Conservation (phyloP, 805 yeast species). For the Nakazawaea molendinolei region DNA sequence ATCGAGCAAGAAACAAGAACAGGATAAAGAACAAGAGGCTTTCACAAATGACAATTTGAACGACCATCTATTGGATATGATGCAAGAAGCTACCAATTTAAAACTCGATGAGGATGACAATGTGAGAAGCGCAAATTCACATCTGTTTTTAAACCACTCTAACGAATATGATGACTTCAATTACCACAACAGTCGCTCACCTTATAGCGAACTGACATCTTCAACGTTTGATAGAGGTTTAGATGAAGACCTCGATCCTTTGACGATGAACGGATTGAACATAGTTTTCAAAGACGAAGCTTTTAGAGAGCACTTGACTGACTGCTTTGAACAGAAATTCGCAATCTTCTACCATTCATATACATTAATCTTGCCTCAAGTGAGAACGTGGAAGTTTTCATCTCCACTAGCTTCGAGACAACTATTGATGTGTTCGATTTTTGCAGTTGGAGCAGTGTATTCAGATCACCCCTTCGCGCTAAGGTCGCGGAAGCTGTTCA, state of each 20-base stretch:
- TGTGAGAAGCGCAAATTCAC: constrained; percentile 1
- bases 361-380: constrained; percentile 11
- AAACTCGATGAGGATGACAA: constrained; percentile 10
- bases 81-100: constrained; percentile 6
- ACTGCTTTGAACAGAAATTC: constrained; percentile 15
- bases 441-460: constrained; percentile 21
- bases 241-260: constrained; percentile 6
- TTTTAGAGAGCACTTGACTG: constrained; percentile 6
- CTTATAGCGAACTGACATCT: constrained; percentile 5
- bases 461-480: constrained; percentile 15
- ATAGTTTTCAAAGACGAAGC: constrained; percentile 15
- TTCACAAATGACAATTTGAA: too few relatives aligned
- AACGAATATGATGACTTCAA: constrained; percentile 4
- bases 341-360: constrained; percentile 14
- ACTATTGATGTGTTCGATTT: constrained; percentile 19
- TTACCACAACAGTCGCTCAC: constrained; percentile 1
- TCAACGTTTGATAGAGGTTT: constrained; percentile 3
- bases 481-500: constrained; percentile 14
- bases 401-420: constrained; percentile 17
- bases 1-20: constrained; percentile 23
- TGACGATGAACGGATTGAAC: constrained; percentile 13
- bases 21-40: too few relatives aligned
- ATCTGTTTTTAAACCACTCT: constrained; percentile 3
- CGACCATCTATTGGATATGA: constrained; percentile 3
- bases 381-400: constrained; percentile 17